Conservation (phyloP, 345 rosid species). For the Citrus inodora region DNA sequence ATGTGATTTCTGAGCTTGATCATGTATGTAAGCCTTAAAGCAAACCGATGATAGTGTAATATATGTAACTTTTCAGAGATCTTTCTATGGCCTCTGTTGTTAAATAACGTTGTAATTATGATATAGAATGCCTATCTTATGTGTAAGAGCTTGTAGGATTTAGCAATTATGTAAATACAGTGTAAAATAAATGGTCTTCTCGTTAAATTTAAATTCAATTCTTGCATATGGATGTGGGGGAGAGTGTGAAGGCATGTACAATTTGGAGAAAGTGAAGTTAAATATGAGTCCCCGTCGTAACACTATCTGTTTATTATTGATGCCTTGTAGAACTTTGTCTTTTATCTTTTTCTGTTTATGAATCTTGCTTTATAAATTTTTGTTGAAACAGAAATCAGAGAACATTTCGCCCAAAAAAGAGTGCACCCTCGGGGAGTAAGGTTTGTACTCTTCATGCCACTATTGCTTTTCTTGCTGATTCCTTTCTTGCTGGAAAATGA, state of each 20-base stretch:
- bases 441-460: conserved; percentile 35
- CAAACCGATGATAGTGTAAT: neutral
- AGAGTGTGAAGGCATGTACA: neutral
- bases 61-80: neutral
- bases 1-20: neutral
- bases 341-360: neutral
- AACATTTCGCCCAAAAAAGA: conserved; percentile 97
- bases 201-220: neutral
- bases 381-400: conserved; percentile 73
- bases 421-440: conserved; percentile 99
- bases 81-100: neutral
- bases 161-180: neutral
- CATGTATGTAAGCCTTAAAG: neutral
- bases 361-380: conserved; percentile 8
- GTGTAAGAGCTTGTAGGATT: neutral
- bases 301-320: neutral
- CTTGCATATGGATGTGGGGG: neutral
- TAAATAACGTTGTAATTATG: neutral
- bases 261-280: neutral
- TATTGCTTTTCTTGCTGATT: neutral
- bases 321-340: conserved; percentile 13
- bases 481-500: neutral
- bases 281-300: neutral
- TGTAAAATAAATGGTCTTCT: neutral
- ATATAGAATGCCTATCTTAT: no score